Evolutionary conservation across 345 rosid species (phyloP), one percentile per base, ranked within the genome.

Genomic region (Microcos paniculata): DNA sequence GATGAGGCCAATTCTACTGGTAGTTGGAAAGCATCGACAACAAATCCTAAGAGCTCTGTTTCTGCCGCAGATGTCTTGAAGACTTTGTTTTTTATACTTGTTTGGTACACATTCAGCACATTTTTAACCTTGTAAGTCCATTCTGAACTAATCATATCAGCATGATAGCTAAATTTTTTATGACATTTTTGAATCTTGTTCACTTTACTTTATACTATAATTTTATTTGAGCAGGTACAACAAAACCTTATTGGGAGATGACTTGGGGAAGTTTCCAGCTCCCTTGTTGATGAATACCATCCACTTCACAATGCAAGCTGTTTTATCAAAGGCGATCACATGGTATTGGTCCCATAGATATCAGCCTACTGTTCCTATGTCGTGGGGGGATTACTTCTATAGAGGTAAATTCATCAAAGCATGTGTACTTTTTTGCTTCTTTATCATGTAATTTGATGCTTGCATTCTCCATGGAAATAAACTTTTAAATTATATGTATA

Each of bases 61-160:
- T 88, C 94, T 80, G 68, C 85, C n/a, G 85, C 89, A 40, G 98
- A 92, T 79, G 90, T 96, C 70, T 85, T 92, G 79, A 96, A 92
- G 84, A 96, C 98, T 64, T 78, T 96, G 76, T 93, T 94, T 87
- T 87, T 96, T 77, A 92, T 96, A 77, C 97, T 96, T 84, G 91
- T 94, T 70, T 96, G 99, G 99, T 96, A 94, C 86, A 91, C 95
- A 55, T 96, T 92, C 88, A 96, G 99, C 91, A 96, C 99, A 56
- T 90, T 96, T 88, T 89, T 96, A 90, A 94, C 99, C 45, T 75
- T 96, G 99, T 96, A 86, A 94, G 99, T 90, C 78, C 72, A 57
- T 83, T 12, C 42, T 65, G 58, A 24, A 30, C 38, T 43, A 62
- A 58, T 23, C 45, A 35, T 8, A 12, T 24, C 16, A 61, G 58